These are phyloP conservation scores for Effrenium voratum DNA, from an alignment of 73 alveolate species.

Conservation along the genomic window DNA sequence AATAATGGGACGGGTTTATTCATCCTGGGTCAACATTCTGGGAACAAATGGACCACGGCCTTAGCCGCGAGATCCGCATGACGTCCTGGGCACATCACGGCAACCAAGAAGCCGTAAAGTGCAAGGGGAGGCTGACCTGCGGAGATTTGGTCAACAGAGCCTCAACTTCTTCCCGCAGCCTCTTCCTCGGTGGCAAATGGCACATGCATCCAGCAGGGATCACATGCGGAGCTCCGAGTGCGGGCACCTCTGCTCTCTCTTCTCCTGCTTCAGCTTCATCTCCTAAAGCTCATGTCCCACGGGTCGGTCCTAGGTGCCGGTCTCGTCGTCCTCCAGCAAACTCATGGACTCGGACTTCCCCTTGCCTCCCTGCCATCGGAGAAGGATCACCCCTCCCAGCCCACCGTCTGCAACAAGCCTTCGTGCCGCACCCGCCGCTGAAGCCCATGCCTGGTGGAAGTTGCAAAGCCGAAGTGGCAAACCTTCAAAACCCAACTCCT, in stretches of 20 bases:
- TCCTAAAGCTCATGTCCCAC: background rate
- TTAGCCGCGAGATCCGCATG: no score
- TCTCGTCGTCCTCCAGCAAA: conserved; percentile 51
- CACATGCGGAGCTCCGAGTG: background rate
- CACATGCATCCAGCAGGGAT: background rate
- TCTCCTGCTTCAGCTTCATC: conserved; percentile 85
- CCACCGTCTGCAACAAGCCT: background rate
- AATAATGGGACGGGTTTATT: no score
- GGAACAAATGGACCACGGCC: no score
- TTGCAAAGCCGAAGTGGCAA: background rate
- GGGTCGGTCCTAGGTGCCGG: background rate
- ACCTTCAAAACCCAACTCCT: background rate
- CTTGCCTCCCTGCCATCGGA: conserved; percentile 58
- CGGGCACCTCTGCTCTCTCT: conserved; percentile 62
- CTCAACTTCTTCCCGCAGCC: conserved; percentile 89
- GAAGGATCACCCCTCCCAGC: background rate
- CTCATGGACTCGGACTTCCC: conserved; percentile 90
- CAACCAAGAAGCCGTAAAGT: no score
- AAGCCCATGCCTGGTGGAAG: conserved; percentile 78
- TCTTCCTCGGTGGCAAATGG: background rate
- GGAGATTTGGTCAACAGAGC: conserved; percentile 51
- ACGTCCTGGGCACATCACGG: no score
- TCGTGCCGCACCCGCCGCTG: conserved; percentile 62
- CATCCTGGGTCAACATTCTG: no score
- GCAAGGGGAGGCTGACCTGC: no score